A percentile compares a stretch with the other conserved stretches of the same genome.
Evolutionary conservation across 495 filamentous ascomycete genomes (phyloP).

Genomic region (Cladorrhinum samala): DNA sequence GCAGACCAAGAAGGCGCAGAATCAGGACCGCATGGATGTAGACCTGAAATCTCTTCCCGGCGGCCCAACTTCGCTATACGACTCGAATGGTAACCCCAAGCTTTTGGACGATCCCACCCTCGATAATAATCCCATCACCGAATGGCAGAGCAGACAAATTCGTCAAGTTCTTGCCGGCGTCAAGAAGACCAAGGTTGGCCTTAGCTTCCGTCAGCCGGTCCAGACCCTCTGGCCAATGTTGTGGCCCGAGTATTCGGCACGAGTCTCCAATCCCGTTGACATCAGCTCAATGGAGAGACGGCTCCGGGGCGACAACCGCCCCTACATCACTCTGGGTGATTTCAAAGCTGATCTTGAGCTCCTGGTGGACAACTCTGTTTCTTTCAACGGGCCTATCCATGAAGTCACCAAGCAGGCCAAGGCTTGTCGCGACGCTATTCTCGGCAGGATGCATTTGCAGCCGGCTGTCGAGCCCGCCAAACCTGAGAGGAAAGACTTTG

Average conservation of each 20-base stretch:
- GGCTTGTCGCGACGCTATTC: slow-evolving; percentile 55
- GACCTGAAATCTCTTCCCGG: slow-evolving; percentile 10
- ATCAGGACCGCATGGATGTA: slow-evolving; percentile 17
- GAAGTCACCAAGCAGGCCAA: slow-evolving; percentile 57
- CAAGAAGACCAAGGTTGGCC: slow-evolving; percentile 73
- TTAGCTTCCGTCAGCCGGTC: slow-evolving; percentile 69
- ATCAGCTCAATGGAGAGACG: slow-evolving; percentile 74
- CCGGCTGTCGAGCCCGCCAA: slow-evolving; percentile 43
- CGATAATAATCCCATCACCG: slow-evolving; percentile 35
- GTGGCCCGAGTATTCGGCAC: slow-evolving; percentile 58
- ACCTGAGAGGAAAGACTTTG: slow-evolving; percentile 48
- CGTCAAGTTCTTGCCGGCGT: slow-evolving; percentile 56
- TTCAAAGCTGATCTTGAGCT: slow-evolving; percentile 66
- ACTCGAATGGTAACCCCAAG: slow-evolving; percentile 12
- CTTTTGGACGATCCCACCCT: slow-evolving; percentile 21
- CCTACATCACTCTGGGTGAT: slow-evolving; percentile 58
- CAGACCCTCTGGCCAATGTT: slow-evolving; percentile 42
- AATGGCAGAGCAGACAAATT: slow-evolving; percentile 41
- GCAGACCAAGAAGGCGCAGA: slow-evolving; percentile 6
- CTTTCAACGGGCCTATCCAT: slow-evolving; percentile 79
- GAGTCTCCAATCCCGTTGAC: slow-evolving; percentile 76
- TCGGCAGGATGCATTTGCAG: slow-evolving; percentile 50
- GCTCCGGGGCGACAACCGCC: slow-evolving; percentile 57
- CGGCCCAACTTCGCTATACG: slow-evolving; percentile 1
- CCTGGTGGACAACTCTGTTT: slow-evolving; percentile 66